Evolutionary conservation across 257 asterid species (phyloP), one percentile per base, ranked within the genome.

Genomic region (Ligustrum vulgare): DNA sequence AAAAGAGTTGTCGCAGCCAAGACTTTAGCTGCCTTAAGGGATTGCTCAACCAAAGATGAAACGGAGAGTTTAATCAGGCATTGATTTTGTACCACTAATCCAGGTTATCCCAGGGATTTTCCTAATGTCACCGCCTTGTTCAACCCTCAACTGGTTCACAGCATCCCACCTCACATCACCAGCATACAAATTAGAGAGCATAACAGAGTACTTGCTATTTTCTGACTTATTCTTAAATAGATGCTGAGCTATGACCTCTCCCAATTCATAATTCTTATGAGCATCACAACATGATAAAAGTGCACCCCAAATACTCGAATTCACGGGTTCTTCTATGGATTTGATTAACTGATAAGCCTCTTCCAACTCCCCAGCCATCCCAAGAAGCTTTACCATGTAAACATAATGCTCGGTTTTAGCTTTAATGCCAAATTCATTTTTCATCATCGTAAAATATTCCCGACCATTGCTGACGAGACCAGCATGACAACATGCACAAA

Each of bases 361-460:
- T 35, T 76, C 79, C 75, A 87, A 56, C 73, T 89, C 88, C 39
- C 94, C 97, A 72, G 82, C 82, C 93, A 84, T 90, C 54, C 98
- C 98, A 18, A 94, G 90, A 87, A 94, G 90, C 88, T 89, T 94
- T 75, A 92, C 93, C 89, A 89, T 87, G 87, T 89, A 82, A 72
- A 94, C 87, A 76, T 80, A 77, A 84, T 94, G 97, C 82, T 90
- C 93, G 2, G 90, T 86, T 79, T 83, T 76, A 11, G 89, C 78
- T 77, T 75, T 64, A 31, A 92, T 75, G 0, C 87, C 89, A 18
- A 86, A 92, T 68, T 84, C 84, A 58, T 72, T 77, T 41, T 47
- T 84, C 99, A 92, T 91, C 73, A 69, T 76, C 75, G 78, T 72
- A 72, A 89, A 87, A 75, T 82, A 89, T 58, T 77, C 79, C 60